These are phyloP conservation scores for Kwoniella pini DNA, from an alignment of 768 basidiomycete species.

Conservation along the genomic window DNA sequence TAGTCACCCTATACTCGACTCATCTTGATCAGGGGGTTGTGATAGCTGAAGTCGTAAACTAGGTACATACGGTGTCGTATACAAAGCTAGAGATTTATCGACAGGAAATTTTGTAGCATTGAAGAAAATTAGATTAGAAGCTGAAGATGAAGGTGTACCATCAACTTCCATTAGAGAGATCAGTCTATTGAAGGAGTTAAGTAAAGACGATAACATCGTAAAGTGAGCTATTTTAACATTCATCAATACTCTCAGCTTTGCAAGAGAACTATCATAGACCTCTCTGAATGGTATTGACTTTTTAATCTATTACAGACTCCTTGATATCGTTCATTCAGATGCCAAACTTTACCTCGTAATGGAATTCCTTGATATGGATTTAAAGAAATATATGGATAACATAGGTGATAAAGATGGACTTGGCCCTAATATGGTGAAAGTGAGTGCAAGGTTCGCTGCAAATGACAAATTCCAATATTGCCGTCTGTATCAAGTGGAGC, in stretches of 20 bases:
- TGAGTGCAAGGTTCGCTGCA: conserved; percentile 54
- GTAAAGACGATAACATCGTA: conserved; percentile 91
- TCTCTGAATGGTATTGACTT: too few relatives aligned
- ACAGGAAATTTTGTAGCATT: conserved; percentile 86
- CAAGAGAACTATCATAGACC: too few relatives aligned
- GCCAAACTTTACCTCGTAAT: conserved; percentile 97
- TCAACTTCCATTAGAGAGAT: conserved; percentile 98
- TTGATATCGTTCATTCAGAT: conserved; percentile 96
- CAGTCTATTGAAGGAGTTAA: conserved; percentile 89
- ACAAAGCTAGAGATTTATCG: conserved; percentile 84
- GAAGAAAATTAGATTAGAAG: conserved; percentile 98
- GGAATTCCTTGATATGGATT: conserved; percentile 94
- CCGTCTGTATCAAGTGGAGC: background rate
- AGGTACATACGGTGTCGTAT: conserved; percentile 99
- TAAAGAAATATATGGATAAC: conserved; percentile 95
- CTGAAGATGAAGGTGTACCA: conserved; percentile 98
- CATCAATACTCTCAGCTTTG: too few relatives aligned
- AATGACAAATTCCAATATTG: background rate
- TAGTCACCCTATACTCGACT: background rate
- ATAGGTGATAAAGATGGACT: conserved; percentile 63
- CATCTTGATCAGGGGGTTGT: too few relatives aligned
- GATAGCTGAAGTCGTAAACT: background rate
- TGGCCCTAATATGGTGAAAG: conserved; percentile 81
- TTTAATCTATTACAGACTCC: conserved; percentile 67
- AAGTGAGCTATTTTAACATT: too few relatives aligned